Conservation (phyloP, 2,329 filamentous ascomycete species). For the Fusarium drepaniforme region DNA sequence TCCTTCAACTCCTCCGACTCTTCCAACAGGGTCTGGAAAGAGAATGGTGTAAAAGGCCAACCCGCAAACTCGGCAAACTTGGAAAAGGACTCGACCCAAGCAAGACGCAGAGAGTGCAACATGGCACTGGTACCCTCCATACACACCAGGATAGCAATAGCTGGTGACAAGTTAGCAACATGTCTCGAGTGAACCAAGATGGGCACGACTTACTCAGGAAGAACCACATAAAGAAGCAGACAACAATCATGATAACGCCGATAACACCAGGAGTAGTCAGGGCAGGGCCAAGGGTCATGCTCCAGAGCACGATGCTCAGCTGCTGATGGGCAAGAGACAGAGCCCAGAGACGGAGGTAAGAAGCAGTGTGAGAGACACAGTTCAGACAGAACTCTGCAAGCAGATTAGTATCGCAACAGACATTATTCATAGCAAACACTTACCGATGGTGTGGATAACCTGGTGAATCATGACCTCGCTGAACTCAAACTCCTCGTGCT, state of each 20-base stretch:
- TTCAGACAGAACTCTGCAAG: constrained; percentile 93
- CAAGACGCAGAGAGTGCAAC: constrained; percentile 90
- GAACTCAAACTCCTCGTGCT: constrained; percentile 98
- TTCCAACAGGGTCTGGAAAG: constrained; percentile 85
- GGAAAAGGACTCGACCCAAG: constrained; percentile 98
- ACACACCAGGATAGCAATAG: constrained; percentile 78
- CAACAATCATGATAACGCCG: constrained; percentile 84
- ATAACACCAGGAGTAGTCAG: constrained; percentile 74
- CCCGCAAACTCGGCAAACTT: constrained; percentile 96
- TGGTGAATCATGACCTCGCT: constrained; percentile 98
- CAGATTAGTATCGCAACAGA: constrained; percentile 45
- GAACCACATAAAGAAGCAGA: constrained; percentile 92
- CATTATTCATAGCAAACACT: constrained; percentile 48
- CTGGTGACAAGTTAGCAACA: constrained; percentile 47
- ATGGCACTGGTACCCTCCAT: constrained; percentile 98
- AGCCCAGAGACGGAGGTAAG: constrained; percentile 98
- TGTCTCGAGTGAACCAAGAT: neutral
- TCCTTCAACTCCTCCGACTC: constrained; percentile 77
- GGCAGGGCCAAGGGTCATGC: constrained; percentile 89
- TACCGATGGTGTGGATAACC: constrained; percentile 98
- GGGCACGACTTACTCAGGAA: constrained; percentile 69
- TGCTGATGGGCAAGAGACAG: constrained; percentile 97
- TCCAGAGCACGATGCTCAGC: constrained; percentile 95
- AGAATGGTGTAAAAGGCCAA: constrained; percentile 89
- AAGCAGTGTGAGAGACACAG: constrained; percentile 98